phyloP scores from a whole-genome alignment of 805 yeast genomes.

The Isabelozyma gotoi region DNA sequence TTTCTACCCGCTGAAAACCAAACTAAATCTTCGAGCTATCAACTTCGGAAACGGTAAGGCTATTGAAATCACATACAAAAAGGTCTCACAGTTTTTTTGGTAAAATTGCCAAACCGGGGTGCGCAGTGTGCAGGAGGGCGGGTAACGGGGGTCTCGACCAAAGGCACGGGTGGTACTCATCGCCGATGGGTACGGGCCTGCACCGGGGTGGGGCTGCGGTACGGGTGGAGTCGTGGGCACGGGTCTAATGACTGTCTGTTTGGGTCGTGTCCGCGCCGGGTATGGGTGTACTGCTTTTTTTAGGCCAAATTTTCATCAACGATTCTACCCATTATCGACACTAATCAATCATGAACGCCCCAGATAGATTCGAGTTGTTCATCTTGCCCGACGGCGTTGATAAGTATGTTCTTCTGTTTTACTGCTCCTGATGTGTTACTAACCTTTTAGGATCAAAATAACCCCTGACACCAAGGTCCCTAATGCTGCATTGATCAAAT shows the following conservation, averaged over 20 bases:
- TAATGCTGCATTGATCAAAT: slow-evolving; percentile 87
- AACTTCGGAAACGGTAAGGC: neutral
- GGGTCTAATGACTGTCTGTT: too few species aligned
- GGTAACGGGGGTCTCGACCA: neutral
- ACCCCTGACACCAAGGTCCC: slow-evolving; percentile 95
- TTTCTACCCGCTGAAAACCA: neutral
- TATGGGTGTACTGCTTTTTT: too few species aligned
- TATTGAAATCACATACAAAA: neutral
- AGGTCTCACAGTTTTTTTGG: neutral
- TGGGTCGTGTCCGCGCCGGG: too few species aligned
- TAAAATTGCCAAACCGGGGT: neutral
- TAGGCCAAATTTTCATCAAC: neutral
- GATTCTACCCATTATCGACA: neutral
- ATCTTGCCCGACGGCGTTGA: slow-evolving; percentile 97
- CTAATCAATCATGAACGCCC: slow-evolving; percentile 78
- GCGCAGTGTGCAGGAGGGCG: neutral
- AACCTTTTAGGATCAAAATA: slow-evolving; percentile 59
- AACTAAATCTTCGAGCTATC: neutral
- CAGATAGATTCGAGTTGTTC: slow-evolving; percentile 97
- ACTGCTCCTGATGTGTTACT: slow-evolving; percentile 6
- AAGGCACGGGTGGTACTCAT: neutral
- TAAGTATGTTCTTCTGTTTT: slow-evolving; percentile 69
- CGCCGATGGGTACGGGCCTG: neutral
- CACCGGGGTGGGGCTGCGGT: neutral
- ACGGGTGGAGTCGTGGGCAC: too few species aligned